Evolutionary conservation across 2,329 filamentous ascomycete species (phyloP), one percentile per base, ranked within the genome.

Genomic region (Penicillium sp.): DNA sequence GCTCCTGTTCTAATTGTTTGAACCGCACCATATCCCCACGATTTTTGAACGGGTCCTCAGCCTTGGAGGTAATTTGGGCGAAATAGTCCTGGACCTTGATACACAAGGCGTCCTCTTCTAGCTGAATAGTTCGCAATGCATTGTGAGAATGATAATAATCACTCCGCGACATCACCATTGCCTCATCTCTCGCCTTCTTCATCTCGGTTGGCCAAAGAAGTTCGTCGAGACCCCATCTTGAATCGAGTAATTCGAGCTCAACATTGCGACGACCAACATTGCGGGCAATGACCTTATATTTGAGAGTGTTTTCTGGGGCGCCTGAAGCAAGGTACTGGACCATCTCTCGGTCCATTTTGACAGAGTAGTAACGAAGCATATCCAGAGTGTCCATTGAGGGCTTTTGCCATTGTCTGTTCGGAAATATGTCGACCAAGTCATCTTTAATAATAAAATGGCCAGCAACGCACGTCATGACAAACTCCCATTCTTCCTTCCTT

Each of bases 391-490:
- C 53, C 27, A 56, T 27, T 7, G 40, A 11, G 10, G 27, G 19
- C 19, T n/a, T 36, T 31, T 1, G 14, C 35, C 2, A 40, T 24
- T 35, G 9, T 6, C 19, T 18, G 14, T 18, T 33, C 11, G 18
- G 16, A 18, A 13, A 13, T 9, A 22, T 27, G 6, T 14, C 2
- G 16, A 13, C 5, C 16, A 56, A 3, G 13, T 54, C 33, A 6
- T 54, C 5, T n/a, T 57, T 60, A 4, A n/a, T 18, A 14, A 61
- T 22, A 6, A 59, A 61, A 6, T 50, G 46, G 3, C 59, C 59
- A 1, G 47, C 55, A 31, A 61, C 19, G 19, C 52, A 61, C 13
- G 52, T 50, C 52, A 61, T 61, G 14, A 61, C 11, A 22, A 61
- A 61, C 2, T 58, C 52, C 59, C 59, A 61, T 44, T 61, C 59